Base-by-base conservation (phyloP, 179 eudicot species). In the Silene vulgaris region DNA sequence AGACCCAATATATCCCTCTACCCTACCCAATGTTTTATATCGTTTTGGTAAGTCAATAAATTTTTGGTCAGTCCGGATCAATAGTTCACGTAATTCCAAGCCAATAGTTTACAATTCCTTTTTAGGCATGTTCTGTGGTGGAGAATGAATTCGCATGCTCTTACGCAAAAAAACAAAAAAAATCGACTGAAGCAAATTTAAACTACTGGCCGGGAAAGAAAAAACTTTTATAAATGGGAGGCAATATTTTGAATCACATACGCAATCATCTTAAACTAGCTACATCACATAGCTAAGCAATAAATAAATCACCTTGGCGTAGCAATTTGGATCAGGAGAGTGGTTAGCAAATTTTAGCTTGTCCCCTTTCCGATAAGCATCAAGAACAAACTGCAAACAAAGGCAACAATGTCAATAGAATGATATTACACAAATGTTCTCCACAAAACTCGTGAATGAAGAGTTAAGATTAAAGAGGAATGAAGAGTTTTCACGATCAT, bases 331-430 rank as follows among this genome's bases (percentile, higher is more conserved):
- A 77, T 86, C 92, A 68, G 97, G 96, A 61, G 98, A 90, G 83
- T 94, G 98, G 78, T 94, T 94, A 62, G 98, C 98, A 83, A 94
- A 94, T 80, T 94, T 94, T 71, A 94, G 82, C 79, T 94, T 94
- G 73, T 94, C 97, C 29, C 98, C 98, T 77, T 87, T 91, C 61
- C 98, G 87, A 69, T 76, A 89, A 82, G 98, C 98, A 89, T 94
- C 98, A 81, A 94, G 98, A 80, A 91, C 98, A 83, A 85, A 94
- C 98, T 91, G 86, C 74, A 83, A 48, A 69, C 23, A 59, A 21
- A 21, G 17, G 40, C n/a, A 73, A 54, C 81, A 60, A 77, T 30
- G 71, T 63, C 74, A 73, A 26, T 30, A 52, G 29, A 69, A 76
- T 74, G 26, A 81, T 19, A 63, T 65, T 52, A 43, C 43, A n/a